Conservation (phyloP, 306 rosid species). For the Prunus armeniaca region DNA sequence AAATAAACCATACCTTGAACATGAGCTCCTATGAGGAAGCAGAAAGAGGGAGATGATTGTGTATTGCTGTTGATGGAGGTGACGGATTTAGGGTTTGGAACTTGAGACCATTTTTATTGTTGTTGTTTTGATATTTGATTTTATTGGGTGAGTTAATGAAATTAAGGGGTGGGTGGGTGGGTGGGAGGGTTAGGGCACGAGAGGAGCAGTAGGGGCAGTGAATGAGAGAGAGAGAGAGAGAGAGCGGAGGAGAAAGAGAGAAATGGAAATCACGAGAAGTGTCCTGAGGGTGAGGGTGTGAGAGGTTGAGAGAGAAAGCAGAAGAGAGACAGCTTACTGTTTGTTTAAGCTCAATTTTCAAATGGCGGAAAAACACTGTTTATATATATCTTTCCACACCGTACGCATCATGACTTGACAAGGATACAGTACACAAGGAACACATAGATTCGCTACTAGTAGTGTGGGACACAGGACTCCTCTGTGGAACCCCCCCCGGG, state of each 20-base stretch:
- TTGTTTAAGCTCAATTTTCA: constrained; percentile 4
- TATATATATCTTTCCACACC: neutral
- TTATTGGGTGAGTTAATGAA: neutral
- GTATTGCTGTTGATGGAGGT: neutral
- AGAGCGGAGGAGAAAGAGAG: constrained; percentile 6
- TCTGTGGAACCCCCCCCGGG: neutral
- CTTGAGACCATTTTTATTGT: neutral
- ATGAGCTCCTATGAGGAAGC: constrained; percentile 7
- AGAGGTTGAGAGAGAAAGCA: neutral
- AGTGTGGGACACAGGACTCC: neutral
- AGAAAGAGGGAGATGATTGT: neutral
- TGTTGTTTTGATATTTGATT: neutral
- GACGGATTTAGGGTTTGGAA: neutral
- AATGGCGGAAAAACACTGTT: constrained; percentile 12
- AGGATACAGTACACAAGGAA: neutral
- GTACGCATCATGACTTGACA: neutral
- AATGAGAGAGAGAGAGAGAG: constrained; percentile 5
- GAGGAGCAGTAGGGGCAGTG: constrained; percentile 1
- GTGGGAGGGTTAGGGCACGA: constrained; percentile 5
- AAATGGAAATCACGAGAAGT: constrained; percentile 12
- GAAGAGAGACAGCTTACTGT: too few relatives aligned
- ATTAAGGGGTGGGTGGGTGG: constrained; percentile 1
- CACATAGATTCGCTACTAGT: neutral
- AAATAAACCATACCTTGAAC: neutral
- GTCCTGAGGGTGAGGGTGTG: neutral